Evolutionary conservation across 768 basidiomycete species (phyloP), one percentile per base, ranked within the genome.

Genomic region (Podaxis carcinomalis): DNA sequence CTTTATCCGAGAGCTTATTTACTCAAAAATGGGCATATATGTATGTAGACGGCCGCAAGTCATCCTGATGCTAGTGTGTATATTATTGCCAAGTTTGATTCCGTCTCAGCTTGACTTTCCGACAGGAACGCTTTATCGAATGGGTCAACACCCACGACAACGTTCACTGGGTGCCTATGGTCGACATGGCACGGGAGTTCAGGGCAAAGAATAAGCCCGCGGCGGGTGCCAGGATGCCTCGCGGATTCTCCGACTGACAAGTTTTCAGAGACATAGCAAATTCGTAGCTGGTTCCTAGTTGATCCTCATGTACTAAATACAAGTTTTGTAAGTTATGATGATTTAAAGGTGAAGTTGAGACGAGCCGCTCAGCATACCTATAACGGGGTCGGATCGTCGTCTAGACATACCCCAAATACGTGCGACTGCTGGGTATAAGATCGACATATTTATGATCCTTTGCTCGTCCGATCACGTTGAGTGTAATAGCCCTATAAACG

Each of bases 141-240:
- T 89, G 87, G 85, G 75, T 90, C 42, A 88, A 89, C 66, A 82
- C 80, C 4, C 87, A 89, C 68, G 83, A 84, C 14, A 80, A 84
- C 51, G 82, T 90, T 2, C 78, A 89, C 58, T 90, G 86, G 85
- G 86, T 85, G 27, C 82, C 85, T 10, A 83, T 89, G 82, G 79
- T 81, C 63, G 83, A 88, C 61, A 87, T 90, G 81, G 81, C 82
- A 14, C 73, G 78, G 50, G 85, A 86, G 36, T 88, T 88, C 68
- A 80, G 86, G 61, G 73, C 73, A 21, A 83, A 81, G 64, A 79
- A 77, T 51, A 69, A 77, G 28, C 80, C 84, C 0, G 73, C 75
- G 0, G 59, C 74, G 14, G 82, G 79, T 9, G 86, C 85, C 1
- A 72, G 70, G 64, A 86, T 88, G 86, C 86, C 88, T 19, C 69